These are phyloP conservation scores for Morella rubra DNA, from an alignment of 306 rosid genomes.

Conservation along the genomic window DNA sequence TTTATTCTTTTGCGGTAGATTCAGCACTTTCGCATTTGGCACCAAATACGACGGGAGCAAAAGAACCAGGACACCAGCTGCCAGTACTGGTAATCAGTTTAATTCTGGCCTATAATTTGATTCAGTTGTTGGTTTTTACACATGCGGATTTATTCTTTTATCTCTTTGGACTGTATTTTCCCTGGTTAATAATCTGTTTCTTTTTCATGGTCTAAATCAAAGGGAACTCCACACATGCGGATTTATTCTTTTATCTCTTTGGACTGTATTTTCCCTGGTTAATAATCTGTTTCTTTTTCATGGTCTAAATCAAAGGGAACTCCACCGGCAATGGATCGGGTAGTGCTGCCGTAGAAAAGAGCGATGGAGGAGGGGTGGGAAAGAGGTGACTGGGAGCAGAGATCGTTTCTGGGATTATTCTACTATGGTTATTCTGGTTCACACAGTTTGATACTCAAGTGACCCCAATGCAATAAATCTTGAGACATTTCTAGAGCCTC, in stretches of 20 bases:
- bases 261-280: not conserved
- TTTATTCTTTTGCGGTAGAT: not conserved
- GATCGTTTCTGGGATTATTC: slow-evolving; percentile 34
- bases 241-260: not conserved
- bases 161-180: too few species aligned
- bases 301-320: slow-evolving; percentile 25
- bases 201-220: too few species aligned
- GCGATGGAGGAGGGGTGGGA: slow-evolving; percentile 40
- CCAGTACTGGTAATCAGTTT: slow-evolving; percentile 42
- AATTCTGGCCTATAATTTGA: not conserved
- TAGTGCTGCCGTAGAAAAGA: slow-evolving; percentile 24
- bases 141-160: too few species aligned
- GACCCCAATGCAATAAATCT: too few species aligned
- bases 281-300: too few species aligned
- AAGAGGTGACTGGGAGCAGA: slow-evolving; percentile 30
- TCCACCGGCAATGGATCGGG: slow-evolving; percentile 31
- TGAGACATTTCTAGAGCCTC: too few species aligned
- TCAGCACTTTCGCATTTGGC: slow-evolving; percentile 72
- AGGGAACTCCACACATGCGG: too few species aligned
- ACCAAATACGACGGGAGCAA: slow-evolving; percentile 57
- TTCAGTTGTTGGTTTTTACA: not conserved
- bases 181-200: too few species aligned
- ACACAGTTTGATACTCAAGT: too few species aligned
- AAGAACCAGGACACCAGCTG: slow-evolving; percentile 24
- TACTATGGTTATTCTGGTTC: slow-evolving; percentile 31